Evolutionary conservation across 345 rosid genomes (phyloP).

Genomic region (Hypericum perforatum): DNA sequence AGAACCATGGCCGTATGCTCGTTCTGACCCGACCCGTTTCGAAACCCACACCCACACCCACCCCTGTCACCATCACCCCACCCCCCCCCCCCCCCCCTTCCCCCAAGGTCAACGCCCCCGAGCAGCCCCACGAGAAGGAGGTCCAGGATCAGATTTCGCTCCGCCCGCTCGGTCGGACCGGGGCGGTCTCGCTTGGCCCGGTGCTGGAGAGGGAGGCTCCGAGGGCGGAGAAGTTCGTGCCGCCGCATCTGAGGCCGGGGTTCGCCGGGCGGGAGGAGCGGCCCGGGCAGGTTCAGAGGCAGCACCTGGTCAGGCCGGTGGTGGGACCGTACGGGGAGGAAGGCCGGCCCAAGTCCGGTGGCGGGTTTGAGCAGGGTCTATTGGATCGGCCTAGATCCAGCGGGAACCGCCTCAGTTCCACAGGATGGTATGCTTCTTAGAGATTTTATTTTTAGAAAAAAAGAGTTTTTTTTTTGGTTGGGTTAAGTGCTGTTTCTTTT

Average conservation of each 20-base stretch:
- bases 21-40: constrained; percentile 65
- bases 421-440: constrained; percentile 43
- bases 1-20: constrained; percentile 74
- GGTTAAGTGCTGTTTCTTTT: neutral
- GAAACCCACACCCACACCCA: constrained; percentile 31
- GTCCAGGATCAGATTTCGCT: constrained; percentile 45
- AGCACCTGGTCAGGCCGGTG: too few species aligned
- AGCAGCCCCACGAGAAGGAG: constrained; percentile 18
- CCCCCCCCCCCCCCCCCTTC: neutral
- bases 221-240: constrained; percentile 54
- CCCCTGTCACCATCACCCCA: constrained; percentile 12
- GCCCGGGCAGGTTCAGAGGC: constrained; percentile 11
- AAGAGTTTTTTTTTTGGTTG: neutral
- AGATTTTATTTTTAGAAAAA: neutral
- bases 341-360: too few species aligned
- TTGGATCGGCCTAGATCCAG: constrained; percentile 43
- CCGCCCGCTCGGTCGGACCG: constrained; percentile 52
- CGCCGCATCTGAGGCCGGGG: constrained; percentile 95
- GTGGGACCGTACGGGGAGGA: too few species aligned
- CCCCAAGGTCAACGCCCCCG: constrained; percentile 5
- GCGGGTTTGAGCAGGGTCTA: constrained; percentile 30
- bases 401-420: constrained; percentile 57
- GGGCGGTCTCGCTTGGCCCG: constrained; percentile 21
- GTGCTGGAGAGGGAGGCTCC: constrained; percentile 23
- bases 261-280: constrained; percentile 53